A percentile compares a stretch with the other conserved stretches of the same genome.
These are phyloP conservation scores for Mycena alexandri DNA, from an alignment of 768 basidiomycete species.

Conservation along the genomic window DNA sequence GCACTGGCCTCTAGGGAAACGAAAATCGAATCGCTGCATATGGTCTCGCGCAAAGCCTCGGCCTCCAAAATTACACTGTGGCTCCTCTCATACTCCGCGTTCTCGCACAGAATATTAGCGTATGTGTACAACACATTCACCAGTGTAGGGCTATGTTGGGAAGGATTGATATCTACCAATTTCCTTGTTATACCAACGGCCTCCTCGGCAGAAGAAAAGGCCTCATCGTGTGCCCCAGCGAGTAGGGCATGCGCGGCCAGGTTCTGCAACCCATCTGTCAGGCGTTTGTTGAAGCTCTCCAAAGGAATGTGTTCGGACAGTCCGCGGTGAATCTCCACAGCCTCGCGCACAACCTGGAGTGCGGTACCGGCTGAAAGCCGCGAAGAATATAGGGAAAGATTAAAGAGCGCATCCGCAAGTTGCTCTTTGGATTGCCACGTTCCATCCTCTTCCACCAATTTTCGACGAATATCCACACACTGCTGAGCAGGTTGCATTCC, in stretches of 20 bases:
- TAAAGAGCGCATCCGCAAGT: constrained; percentile 35
- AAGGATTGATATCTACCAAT: constrained; percentile 15
- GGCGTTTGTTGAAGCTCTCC: constrained; percentile 4
- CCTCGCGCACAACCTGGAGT: constrained; percentile 25
- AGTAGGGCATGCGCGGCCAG: constrained; percentile 29
- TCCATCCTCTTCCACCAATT: constrained; percentile 15
- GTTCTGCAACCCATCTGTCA: constrained; percentile 33
- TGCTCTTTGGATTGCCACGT: constrained; percentile 33
- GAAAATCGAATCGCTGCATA: constrained; percentile 17
- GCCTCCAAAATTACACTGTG: constrained; percentile 17
- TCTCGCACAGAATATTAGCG: constrained; percentile 25
- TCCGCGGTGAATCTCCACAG: constrained; percentile 16
- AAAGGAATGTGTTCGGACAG: neutral
- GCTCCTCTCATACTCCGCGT: constrained; percentile 13
- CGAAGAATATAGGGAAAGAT: constrained; percentile 20
- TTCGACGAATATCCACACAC: constrained; percentile 25
- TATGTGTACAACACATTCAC: constrained; percentile 35
- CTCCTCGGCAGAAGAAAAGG: constrained; percentile 19
- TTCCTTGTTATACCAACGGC: constrained; percentile 19
- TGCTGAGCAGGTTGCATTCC: constrained; percentile 21
- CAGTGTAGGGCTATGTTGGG: constrained; percentile 10
- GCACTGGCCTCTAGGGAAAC: constrained; percentile 28
- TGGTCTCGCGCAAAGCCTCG: constrained; percentile 6
- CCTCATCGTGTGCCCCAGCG: constrained; percentile 23
- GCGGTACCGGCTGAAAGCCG: neutral